Conservation (phyloP, 140 eudicot species). For the Oenanthe javanica region DNA sequence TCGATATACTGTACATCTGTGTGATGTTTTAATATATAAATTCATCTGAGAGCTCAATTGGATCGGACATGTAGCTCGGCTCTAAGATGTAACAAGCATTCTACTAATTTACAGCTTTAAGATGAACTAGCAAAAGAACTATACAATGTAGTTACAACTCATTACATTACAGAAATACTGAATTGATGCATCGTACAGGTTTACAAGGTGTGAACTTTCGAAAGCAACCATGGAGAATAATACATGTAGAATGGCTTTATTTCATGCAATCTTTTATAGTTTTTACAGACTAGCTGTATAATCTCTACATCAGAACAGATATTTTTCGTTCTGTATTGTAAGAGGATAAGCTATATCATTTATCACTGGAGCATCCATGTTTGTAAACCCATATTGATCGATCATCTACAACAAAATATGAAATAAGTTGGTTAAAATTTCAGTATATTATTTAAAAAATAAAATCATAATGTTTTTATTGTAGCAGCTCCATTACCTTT, state of each 20-base stretch:
- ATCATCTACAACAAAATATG: background rate
- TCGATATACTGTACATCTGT: background rate
- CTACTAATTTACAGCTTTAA: background rate
- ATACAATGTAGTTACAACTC: background rate
- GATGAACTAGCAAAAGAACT: background rate
- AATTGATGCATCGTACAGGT: background rate
- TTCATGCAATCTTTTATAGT: background rate
- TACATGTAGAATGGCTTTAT: background rate
- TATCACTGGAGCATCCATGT: background rate
- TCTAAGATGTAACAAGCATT: background rate
- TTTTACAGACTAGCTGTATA: background rate
- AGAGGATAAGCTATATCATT: background rate
- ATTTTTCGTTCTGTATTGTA: slow-evolving; percentile 4
- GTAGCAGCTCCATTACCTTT: slow-evolving; percentile 7
- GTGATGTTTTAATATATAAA: background rate
- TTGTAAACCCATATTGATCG: background rate
- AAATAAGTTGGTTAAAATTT: background rate
- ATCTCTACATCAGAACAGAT: background rate
- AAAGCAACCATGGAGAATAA: background rate
- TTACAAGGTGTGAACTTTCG: background rate
- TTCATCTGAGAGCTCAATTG: background rate
- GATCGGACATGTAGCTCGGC: background rate
- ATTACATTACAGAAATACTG: background rate
- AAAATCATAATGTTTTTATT: background rate
- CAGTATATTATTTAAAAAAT: background rate